A percentile compares a stretch with the other conserved stretches of the same genome.
These are phyloP conservation scores for Peronospora belbahrii DNA, from an alignment of 352 stramenopile species.

Conservation along the genomic window DNA sequence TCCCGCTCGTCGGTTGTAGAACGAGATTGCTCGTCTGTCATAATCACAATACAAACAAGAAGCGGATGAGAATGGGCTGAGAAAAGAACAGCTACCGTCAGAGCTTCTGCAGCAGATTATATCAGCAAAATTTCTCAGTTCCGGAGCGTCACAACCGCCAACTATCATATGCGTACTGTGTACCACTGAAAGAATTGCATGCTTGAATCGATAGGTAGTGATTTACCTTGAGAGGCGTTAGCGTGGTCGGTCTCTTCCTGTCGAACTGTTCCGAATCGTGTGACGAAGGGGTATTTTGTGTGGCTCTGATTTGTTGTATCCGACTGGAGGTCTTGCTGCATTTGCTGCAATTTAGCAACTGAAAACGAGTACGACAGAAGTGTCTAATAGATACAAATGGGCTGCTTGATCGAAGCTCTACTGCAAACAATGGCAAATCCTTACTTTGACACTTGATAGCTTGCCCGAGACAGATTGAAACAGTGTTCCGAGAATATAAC, in stretches of 20 bases:
- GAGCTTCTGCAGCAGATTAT: neutral
- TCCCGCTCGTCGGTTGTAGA: neutral
- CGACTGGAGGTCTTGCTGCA: neutral
- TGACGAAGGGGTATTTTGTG: slow-evolving; percentile 3
- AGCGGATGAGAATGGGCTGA: neutral
- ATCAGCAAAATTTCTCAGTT: neutral
- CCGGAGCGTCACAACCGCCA: too few species aligned
- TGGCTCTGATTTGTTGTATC: neutral
- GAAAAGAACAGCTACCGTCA: neutral
- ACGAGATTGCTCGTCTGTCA: neutral
- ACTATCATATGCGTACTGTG: neutral
- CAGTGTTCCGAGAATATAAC: neutral
- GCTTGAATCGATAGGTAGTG: too few species aligned
- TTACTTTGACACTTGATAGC: slow-evolving; percentile 1
- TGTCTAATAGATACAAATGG: neutral
- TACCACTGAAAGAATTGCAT: too few species aligned
- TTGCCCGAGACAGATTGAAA: slow-evolving; percentile 1
- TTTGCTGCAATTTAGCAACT: slow-evolving; percentile 10
- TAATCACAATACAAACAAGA: neutral
- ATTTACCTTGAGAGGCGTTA: slow-evolving; percentile 15
- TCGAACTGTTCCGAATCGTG: slow-evolving; percentile 6
- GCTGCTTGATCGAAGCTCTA: too few species aligned
- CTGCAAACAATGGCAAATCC: neutral
- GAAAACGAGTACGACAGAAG: neutral
- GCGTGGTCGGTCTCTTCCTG: neutral